Evolutionary conservation across 1,139 yeast species (phyloP), one percentile per base, ranked within the genome.

Genomic region (Yamadazyma sp.): DNA sequence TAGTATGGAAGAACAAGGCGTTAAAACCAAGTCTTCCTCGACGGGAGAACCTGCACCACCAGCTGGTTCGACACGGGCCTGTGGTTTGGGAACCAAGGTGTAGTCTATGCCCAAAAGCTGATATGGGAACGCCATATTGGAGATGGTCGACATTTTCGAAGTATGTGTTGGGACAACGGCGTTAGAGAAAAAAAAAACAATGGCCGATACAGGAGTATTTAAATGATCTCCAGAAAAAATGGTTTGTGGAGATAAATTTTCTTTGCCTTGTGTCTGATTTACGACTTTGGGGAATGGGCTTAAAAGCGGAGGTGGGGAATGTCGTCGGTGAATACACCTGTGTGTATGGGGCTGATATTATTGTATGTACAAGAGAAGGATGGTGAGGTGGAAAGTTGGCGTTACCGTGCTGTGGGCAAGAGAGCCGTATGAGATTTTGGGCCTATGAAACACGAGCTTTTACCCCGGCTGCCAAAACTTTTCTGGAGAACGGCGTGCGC

Each of bases 1-100:
- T 1, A 15, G 14, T 6, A 35, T 40, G 17, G 58, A 53, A 2
- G 58, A 51, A 37, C 59, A 55, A 1, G 59, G 59, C 15, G 50
- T 44, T 18, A 55, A 38, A 27, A 25, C 31, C 9, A 22, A 30
- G 11, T 25, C 3, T 23, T 27, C 29, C 8, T 32, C 37, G 8
- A 17, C 37, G 3, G 14, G 30, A 5, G 12, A 9, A 11, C 27
- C 35, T 5, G 17, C 9, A 15, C 12, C 17, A 8, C 22, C 8
- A 9, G 30, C 5, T 14, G 30, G 17, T 11, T 12, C 11, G 4
- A 15, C 17, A 12, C 14, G 30, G 17, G 14, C 10, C 5, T 12
- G 17, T 5, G 30, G n/a, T 10, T 27, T 27, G 5, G 16, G 17
- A 16, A 15, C 4, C 5, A 7, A 15, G 5, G 12, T 16, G 20